Conservation (phyloP, 768 basidiomycete species). For the Agrocybe pediades region DNA sequence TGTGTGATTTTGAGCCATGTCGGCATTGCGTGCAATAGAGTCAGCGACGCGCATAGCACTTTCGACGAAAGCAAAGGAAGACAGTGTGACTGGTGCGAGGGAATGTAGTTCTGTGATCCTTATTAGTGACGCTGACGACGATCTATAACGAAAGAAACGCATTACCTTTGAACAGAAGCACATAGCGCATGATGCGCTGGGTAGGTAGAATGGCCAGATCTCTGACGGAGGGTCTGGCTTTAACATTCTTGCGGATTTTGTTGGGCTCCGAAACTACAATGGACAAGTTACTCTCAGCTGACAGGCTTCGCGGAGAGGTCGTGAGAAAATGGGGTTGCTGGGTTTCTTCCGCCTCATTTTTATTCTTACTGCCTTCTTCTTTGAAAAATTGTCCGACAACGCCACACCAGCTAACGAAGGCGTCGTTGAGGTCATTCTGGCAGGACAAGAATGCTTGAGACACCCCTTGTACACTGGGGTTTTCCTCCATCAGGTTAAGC, state of each 20-base stretch:
- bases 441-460: constrained; percentile 57
- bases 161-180: constrained; percentile 59
- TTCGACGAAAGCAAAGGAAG: constrained; percentile 28
- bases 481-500: constrained; percentile 49
- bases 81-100: constrained; percentile 47
- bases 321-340: neutral
- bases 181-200: constrained; percentile 66
- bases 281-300: constrained; percentile 13
- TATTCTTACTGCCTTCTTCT: constrained; percentile 11
- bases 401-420: constrained; percentile 62
- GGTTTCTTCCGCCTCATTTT: constrained; percentile 9
- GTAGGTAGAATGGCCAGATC: constrained; percentile 67
- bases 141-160: neutral
- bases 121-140: neutral
- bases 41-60: constrained; percentile 29
- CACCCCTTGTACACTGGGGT: constrained; percentile 69
- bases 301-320: constrained; percentile 3
- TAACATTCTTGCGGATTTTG: constrained; percentile 24
- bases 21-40: constrained; percentile 23
- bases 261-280: constrained; percentile 23
- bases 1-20: constrained; percentile 25
- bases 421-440: constrained; percentile 52
- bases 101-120: constrained; percentile 47
- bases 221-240: constrained; percentile 35
- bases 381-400: constrained; percentile 53